phyloP scores from a whole-genome alignment of 225 moss, liverwort and hornwort genomes.

The Polytrichum formosum region DNA sequence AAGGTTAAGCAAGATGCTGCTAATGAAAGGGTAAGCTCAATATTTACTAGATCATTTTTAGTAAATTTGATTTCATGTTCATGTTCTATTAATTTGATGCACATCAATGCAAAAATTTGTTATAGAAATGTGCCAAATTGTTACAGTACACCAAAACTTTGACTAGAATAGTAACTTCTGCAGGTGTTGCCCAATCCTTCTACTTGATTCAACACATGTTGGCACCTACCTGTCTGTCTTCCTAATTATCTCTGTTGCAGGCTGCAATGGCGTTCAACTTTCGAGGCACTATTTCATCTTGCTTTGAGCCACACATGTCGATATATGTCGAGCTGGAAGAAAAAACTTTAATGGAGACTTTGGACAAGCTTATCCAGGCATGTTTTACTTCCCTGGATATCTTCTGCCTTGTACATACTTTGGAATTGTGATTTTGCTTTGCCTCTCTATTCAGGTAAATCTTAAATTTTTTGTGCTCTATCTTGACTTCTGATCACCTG shows the following conservation, averaged over 20 bases:
- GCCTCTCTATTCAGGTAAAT: neutral
- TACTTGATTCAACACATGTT: too few relatives aligned
- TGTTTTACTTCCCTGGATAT: neutral
- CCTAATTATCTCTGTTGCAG: constrained; percentile 34
- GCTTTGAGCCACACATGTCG: constrained; percentile 93
- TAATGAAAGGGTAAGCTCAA: constrained; percentile 50
- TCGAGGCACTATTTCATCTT: constrained; percentile 94
- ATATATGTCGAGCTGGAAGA: constrained; percentile 97
- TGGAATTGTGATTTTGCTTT: constrained; percentile 2
- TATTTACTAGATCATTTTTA: neutral
- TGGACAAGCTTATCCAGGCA: constrained; percentile 88
- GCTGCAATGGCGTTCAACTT: constrained; percentile 94
- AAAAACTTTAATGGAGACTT: constrained; percentile 86
- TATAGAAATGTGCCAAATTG: too few relatives aligned
- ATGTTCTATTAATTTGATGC: too few relatives aligned
- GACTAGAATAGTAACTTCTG: too few relatives aligned
- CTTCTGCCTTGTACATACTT: constrained; percentile 1
- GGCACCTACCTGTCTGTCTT: neutral
- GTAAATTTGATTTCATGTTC: too few relatives aligned
- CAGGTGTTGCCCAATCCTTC: too few relatives aligned
- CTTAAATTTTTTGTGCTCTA: neutral
- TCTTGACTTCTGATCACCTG: constrained; percentile 4
- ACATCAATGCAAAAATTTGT: too few relatives aligned
- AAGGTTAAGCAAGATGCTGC: constrained; percentile 46
- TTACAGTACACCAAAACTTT: too few relatives aligned